These are phyloP conservation scores for Trapa incisa DNA, from an alignment of 345 rosid species.

Conservation along the genomic window DNA sequence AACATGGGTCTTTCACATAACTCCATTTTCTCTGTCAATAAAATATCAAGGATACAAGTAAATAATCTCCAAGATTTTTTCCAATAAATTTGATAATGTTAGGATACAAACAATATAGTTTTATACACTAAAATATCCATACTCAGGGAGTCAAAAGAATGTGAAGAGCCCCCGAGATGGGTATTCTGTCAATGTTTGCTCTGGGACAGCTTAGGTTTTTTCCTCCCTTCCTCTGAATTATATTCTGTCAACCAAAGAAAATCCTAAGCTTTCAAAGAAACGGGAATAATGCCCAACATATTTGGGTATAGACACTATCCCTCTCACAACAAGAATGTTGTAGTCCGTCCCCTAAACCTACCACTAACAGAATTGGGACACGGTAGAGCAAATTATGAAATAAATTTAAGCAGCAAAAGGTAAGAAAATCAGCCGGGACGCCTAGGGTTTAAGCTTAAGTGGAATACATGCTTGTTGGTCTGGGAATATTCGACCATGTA, in stretches of 20 bases:
- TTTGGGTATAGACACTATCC: background rate
- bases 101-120: background rate
- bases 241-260: background rate
- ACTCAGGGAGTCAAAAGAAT: background rate
- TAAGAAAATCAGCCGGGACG: background rate
- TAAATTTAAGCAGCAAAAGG: background rate
- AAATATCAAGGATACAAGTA: background rate
- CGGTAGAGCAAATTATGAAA: too few relatives aligned
- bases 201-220: background rate
- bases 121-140: background rate
- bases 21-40: background rate
- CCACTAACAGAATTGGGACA: background rate
- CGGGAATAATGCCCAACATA: too few relatives aligned
- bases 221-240: background rate
- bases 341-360: background rate
- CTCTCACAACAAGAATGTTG: background rate
- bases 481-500: slow-evolving; percentile 98
- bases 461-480: slow-evolving; percentile 79
- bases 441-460: slow-evolving; percentile 5
- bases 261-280: background rate
- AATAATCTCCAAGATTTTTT: background rate
- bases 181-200: too few relatives aligned
- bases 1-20: background rate
- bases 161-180: background rate
- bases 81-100: background rate